Percentiles rank a stretch among this genome's conserved stretches.
These are phyloP conservation scores for Backusella sp. DNA, from an alignment of 192 early-diverging fungal species.

Conservation along the genomic window DNA sequence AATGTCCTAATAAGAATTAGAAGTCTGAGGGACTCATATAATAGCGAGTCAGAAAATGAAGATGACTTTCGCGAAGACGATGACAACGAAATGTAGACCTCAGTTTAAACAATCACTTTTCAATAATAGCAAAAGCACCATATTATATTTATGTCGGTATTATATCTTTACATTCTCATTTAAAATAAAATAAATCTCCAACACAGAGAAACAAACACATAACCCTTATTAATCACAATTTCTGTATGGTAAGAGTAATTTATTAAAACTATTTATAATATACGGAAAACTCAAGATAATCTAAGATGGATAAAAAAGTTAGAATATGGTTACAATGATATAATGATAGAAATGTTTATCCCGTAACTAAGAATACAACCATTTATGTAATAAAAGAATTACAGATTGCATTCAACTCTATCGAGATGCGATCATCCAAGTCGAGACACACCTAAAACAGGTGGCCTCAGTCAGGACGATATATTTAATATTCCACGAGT, in stretches of 20 bases:
- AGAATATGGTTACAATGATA: not conserved
- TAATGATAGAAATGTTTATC: slow-evolving; percentile 15
- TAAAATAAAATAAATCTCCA: not conserved
- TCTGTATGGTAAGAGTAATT: not conserved
- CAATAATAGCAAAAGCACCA: not conserved
- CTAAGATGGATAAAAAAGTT: not conserved
- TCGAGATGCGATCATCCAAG: slow-evolving; percentile 23
- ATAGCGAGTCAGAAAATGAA: not conserved
- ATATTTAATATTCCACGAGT: slow-evolving; percentile 33
- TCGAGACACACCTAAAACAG: slow-evolving; percentile 29
- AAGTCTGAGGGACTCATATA: not conserved
- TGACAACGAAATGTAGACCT: not conserved
- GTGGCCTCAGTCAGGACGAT: slow-evolving; percentile 15
- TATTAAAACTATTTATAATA: not conserved
- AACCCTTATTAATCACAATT: not conserved
- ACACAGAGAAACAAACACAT: not conserved
- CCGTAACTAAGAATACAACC: slow-evolving; percentile 34
- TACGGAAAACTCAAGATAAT: not conserved
- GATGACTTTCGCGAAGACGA: not conserved
- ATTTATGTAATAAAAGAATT: slow-evolving; percentile 1
- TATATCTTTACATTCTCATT: not conserved
- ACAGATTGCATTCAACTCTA: slow-evolving; percentile 29
- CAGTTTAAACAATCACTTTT: not conserved
- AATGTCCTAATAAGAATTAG: slow-evolving; percentile 8
- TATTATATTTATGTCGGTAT: not conserved